Conservation (phyloP, 371 early-diverging fungal genomes). For the Gilbertella persicaria region DNA sequence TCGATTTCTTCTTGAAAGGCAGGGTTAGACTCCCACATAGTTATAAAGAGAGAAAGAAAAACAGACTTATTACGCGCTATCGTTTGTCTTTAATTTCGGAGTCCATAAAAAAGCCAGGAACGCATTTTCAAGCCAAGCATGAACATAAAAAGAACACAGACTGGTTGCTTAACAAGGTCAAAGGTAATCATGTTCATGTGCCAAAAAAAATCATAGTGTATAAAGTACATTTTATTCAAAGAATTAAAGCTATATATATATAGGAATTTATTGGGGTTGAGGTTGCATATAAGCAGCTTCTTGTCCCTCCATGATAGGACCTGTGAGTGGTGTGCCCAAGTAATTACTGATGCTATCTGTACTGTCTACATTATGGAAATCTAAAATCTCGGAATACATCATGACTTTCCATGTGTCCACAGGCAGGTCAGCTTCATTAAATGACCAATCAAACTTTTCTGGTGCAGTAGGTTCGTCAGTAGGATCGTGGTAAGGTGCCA, state of each 20-base stretch:
- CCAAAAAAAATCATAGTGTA: too few relatives aligned
- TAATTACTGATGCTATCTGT: conserved; percentile 37
- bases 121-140: too few relatives aligned
- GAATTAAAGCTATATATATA: too few relatives aligned
- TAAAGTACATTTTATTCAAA: too few relatives aligned
- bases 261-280: conserved; percentile 4
- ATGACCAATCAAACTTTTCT: conserved; percentile 92
- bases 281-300: conserved; percentile 34
- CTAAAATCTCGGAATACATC: conserved; percentile 74
- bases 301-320: conserved; percentile 36
- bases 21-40: not conserved
- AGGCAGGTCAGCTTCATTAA: conserved; percentile 87
- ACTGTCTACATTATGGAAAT: conserved; percentile 65
- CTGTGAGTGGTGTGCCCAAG: conserved; percentile 44
- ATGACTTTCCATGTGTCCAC: conserved; percentile 89
- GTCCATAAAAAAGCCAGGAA: too few relatives aligned
- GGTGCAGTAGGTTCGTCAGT: conserved; percentile 87
- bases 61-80: not conserved
- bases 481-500: conserved; percentile 93
- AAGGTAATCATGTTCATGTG: too few relatives aligned
- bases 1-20: conserved; percentile 3
- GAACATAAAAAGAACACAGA: too few relatives aligned
- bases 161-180: too few relatives aligned
- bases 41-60: not conserved
- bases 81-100: too few relatives aligned